Base-by-base conservation (phyloP, 345 rosid species). In the Rubroshorea leprosula region DNA sequence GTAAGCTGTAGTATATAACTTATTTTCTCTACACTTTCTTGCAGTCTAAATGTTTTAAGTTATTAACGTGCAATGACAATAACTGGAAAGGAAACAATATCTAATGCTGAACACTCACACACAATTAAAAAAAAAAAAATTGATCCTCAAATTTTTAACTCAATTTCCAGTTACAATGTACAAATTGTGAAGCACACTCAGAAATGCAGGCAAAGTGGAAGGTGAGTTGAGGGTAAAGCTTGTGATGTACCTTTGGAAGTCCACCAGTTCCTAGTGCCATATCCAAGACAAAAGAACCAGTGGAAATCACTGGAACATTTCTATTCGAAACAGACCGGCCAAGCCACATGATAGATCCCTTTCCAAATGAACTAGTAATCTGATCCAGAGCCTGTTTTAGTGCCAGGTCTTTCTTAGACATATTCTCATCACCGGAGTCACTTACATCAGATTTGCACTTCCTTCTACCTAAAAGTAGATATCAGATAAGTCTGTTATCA, bases 341-440 rank as follows among this genome's bases (percentile, higher is more conserved):
- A 17, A 87, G 86, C 90, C 95, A 93, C 96, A 90, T 90, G 13
- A 90, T 85, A 1, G 97, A 74, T 3, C 97, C 99, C 76, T 90
- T 90, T 35, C 97, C 97, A 66, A 80, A 90, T 1, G 87, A 54
- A 29, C 76, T 78, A 1, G 92, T 87, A 17, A 94, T 90, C 72
- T 90, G 96, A 72, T 87, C 96, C 63, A 94, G 60, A 19, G 97
- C 99, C 54, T 82, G 90, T 53, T 94, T 81, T 16, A 94, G 68
- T 16, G 97, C 96, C 70, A 90, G 54, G 58, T 90, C 97, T 71
- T 84, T 94, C 74, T 82, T 80, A 2, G 97, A 78, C 93, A 84
- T 22, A 59, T 74, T 82, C 51, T 90, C 99, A 6, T 74, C 97
- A 39, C 66, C 41, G 5, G 89, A 83, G 24, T 82, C 95, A 24